phyloP scores from a whole-genome alignment of 1,284 basidiomycete genomes.

The Trichosporon inkin region DNA sequence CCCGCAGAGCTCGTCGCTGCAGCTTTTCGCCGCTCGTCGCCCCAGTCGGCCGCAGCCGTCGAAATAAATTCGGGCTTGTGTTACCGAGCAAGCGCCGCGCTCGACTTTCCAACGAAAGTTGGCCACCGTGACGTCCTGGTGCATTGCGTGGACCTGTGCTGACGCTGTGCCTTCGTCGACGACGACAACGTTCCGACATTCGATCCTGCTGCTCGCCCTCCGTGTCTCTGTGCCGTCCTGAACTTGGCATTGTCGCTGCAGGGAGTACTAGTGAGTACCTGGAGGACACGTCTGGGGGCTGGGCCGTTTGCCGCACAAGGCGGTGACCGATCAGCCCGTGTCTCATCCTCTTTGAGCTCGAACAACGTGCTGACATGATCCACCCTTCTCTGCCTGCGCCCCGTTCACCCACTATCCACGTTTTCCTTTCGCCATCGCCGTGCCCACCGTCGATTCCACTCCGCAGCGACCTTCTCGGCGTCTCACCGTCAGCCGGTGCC shows the following conservation, averaged over 20 bases:
- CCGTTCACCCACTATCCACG: neutral
- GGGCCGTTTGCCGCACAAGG: neutral
- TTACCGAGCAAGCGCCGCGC: neutral
- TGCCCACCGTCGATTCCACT: slow-evolving; percentile 6
- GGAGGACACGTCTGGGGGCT: neutral
- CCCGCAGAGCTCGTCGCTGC: neutral
- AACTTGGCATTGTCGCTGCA: slow-evolving; percentile 38
- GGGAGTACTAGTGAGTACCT: slow-evolving; percentile 66
- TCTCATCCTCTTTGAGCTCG: neutral
- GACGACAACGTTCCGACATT: neutral
- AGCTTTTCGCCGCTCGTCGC: neutral
- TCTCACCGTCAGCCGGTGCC: slow-evolving; percentile 69
- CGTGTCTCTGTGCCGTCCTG: neutral
- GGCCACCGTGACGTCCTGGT: neutral
- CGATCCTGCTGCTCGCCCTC: neutral
- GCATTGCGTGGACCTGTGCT: slow-evolving; percentile 6
- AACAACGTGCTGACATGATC: slow-evolving; percentile 8
- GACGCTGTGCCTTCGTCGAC: neutral
- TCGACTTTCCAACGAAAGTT: neutral
- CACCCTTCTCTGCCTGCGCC: neutral
- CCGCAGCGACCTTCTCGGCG: slow-evolving; percentile 68
- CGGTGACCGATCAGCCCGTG: neutral
- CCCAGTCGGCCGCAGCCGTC: neutral
- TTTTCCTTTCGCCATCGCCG: slow-evolving; percentile 9
- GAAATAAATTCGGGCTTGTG: neutral